Evolutionary conservation across 2,329 filamentous ascomycete species (phyloP).

Genomic region (Beauveria brongniartii): DNA sequence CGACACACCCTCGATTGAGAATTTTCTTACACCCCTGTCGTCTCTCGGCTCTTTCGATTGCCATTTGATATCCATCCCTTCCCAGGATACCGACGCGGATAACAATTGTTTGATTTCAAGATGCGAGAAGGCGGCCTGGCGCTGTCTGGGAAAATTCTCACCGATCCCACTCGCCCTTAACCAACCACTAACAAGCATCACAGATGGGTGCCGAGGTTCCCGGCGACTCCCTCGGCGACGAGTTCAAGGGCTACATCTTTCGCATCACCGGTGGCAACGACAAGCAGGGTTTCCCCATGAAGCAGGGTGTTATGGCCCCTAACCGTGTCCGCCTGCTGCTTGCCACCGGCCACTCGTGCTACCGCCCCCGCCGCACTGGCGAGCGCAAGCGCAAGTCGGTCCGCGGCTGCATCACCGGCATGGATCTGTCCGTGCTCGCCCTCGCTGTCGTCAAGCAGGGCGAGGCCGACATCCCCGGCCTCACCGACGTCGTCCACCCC

Average conservation of each 20-base stretch:
- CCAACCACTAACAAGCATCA: conserved; percentile 25
- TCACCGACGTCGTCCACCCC: conserved; percentile 96
- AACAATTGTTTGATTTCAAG: background rate
- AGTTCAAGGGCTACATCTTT: conserved; percentile 99
- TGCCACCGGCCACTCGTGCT: conserved; percentile 95
- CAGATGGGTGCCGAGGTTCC: conserved; percentile 86
- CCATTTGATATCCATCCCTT: background rate
- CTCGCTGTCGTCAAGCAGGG: conserved; percentile 97
- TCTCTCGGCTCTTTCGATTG: conserved; percentile 11
- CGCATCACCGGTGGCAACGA: conserved; percentile 99
- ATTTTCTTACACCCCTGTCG: background rate
- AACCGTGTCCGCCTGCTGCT: conserved; percentile 98
- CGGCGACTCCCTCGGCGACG: conserved; percentile 91
- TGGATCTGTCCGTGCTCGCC: conserved; percentile 90
- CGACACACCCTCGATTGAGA: conserved; percentile 13
- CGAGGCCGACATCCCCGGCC: conserved; percentile 83
- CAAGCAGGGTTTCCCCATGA: conserved; percentile 99
- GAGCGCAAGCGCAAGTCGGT: conserved; percentile 99
- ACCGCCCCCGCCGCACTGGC: conserved; percentile 93
- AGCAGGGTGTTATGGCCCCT: conserved; percentile 99
- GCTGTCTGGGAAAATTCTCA: background rate
- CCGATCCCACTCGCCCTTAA: background rate
- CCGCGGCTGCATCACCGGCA: conserved; percentile 96
- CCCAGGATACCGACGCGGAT: background rate
- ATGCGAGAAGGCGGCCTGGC: background rate